Evolutionary conservation across 768 basidiomycete genomes (phyloP).

Genomic region (Lentinula boryana): DNA sequence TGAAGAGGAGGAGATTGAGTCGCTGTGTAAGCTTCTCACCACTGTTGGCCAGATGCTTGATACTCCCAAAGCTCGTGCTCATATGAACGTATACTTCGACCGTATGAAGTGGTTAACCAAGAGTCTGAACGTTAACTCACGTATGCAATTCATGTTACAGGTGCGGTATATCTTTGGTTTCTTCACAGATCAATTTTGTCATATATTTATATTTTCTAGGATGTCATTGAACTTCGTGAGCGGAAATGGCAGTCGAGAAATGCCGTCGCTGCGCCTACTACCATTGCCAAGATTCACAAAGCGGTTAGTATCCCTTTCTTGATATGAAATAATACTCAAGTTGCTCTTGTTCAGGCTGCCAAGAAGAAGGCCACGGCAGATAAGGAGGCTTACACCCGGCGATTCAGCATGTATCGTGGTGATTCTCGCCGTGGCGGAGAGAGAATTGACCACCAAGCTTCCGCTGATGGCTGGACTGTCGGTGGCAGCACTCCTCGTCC

Average conservation of each 20-base stretch:
- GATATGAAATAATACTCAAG: not conserved
- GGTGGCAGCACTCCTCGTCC: slow-evolving; percentile 43
- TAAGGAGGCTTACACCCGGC: slow-evolving; percentile 54
- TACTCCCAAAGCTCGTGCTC: slow-evolving; percentile 69
- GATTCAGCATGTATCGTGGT: slow-evolving; percentile 79
- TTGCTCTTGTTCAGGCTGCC: slow-evolving; percentile 47
- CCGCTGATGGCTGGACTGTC: slow-evolving; percentile 87
- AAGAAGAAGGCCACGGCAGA: slow-evolving; percentile 71
- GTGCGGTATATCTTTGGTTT: slow-evolving; percentile 36
- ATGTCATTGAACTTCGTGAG: slow-evolving; percentile 83
- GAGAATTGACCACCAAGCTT: slow-evolving; percentile 45
- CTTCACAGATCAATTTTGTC: slow-evolving; percentile 6
- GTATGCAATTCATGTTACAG: slow-evolving; percentile 95
- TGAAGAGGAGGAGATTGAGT: slow-evolving; percentile 97
- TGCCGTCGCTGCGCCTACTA: slow-evolving; percentile 71
- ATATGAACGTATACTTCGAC: slow-evolving; percentile 90
- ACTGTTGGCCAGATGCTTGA: slow-evolving; percentile 87
- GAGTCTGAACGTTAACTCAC: slow-evolving; percentile 68
- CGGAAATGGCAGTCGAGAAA: slow-evolving; percentile 78
- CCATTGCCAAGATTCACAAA: slow-evolving; percentile 86
- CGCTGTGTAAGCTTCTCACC: slow-evolving; percentile 84
- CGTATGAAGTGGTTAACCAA: slow-evolving; percentile 82
- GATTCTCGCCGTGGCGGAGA: slow-evolving; percentile 86
- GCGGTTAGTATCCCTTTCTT: slow-evolving; percentile 41
- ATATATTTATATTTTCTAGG: slow-evolving; percentile 38